Percentiles rank a stretch among this genome's conserved stretches.
phyloP scores from a whole-genome alignment of 2,329 filamentous ascomycete species.

The Botrytis sinoallii region DNA sequence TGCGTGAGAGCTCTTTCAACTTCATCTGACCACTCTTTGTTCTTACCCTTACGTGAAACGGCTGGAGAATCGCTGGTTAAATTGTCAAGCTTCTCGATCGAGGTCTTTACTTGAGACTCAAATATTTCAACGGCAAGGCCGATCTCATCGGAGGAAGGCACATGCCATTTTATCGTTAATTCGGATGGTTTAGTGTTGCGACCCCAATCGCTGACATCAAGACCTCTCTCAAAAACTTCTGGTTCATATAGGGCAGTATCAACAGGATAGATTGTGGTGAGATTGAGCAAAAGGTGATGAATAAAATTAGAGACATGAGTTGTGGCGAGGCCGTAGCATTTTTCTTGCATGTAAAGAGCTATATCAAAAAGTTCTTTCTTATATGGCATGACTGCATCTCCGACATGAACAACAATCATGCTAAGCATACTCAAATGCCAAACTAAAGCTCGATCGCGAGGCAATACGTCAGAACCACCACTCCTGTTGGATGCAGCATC shows the following conservation, averaged over 20 bases:
- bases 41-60: constrained; percentile 87
- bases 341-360: constrained; percentile 93
- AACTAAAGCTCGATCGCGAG: constrained; percentile 85
- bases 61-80: constrained; percentile 79
- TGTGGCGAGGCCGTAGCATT: constrained; percentile 88
- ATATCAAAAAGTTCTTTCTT: constrained; percentile 87
- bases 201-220: constrained; percentile 82
- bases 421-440: constrained; percentile 97
- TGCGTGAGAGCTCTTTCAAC: constrained; percentile 86
- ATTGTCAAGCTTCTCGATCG: constrained; percentile 69
- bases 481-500: constrained; percentile 92
- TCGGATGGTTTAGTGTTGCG: constrained; percentile 69
- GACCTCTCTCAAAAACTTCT: constrained; percentile 64
- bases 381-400: constrained; percentile 83
- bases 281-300: constrained; percentile 89
- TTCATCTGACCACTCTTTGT: constrained; percentile 99
- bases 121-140: constrained; percentile 89
- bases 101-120: constrained; percentile 74
- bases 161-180: constrained; percentile 87
- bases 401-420: constrained; percentile 97
- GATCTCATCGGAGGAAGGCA: constrained; percentile 74
- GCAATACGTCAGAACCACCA: constrained; percentile 88
- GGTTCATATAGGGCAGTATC: constrained; percentile 87
- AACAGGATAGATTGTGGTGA: constrained; percentile 90
- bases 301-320: constrained; percentile 98